A percentile compares a stretch with the other conserved stretches of the same genome.
Conservation (phyloP, 2,329 filamentous ascomycete species). For the Cryphonectria nitschkei region DNA sequence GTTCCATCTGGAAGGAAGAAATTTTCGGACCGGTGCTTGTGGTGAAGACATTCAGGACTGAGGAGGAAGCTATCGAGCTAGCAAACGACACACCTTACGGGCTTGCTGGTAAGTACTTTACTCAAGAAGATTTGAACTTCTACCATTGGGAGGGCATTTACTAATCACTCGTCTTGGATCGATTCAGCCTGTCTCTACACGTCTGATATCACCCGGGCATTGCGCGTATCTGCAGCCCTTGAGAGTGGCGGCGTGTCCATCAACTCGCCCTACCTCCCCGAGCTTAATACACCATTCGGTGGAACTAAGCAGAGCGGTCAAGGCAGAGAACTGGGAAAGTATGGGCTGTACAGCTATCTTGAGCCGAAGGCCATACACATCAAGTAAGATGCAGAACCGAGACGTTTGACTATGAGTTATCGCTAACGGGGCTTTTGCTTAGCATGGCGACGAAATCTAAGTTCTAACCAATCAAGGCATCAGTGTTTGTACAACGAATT, state of each 20-base stretch:
- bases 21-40: slow-evolving; percentile 16
- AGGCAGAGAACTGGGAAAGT: slow-evolving; percentile 13
- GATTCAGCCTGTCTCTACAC: slow-evolving; percentile 17
- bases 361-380: slow-evolving; percentile 20
- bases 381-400: background rate
- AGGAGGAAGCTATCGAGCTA: slow-evolving; percentile 15
- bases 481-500: too few species aligned
- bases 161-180: background rate
- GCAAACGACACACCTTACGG: slow-evolving; percentile 21
- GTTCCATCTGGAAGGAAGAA: slow-evolving; percentile 16
- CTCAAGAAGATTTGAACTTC: too few species aligned
- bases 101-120: background rate
- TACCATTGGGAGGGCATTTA: background rate
- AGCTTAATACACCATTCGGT: slow-evolving; percentile 19
- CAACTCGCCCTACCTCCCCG: slow-evolving; percentile 9
- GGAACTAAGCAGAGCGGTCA: slow-evolving; percentile 21
- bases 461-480: background rate
- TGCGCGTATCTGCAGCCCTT: slow-evolving; percentile 11
- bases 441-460: background rate
- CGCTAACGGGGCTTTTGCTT: background rate
- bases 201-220: slow-evolving; percentile 15
- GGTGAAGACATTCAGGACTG: slow-evolving; percentile 15
- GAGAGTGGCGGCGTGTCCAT: slow-evolving; percentile 18
- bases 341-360: slow-evolving; percentile 21
- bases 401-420: too few species aligned